phyloP scores from a whole-genome alignment of 306 rosid genomes.

The Citrullus colocynthis region DNA sequence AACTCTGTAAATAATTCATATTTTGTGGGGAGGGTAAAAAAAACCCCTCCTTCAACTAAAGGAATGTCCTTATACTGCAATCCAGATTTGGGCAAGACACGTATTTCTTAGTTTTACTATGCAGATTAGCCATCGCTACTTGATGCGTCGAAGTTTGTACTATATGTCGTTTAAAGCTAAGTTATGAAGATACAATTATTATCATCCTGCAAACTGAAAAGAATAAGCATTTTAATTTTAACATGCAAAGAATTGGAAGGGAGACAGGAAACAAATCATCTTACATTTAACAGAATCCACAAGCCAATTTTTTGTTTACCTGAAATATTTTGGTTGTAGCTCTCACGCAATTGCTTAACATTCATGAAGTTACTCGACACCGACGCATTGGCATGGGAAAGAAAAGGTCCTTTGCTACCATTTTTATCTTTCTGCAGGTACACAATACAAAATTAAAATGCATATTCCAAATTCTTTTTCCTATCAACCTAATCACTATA shows the following conservation, averaged over 20 bases:
- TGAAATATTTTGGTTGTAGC: constrained; percentile 49
- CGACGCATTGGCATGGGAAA: constrained; percentile 26
- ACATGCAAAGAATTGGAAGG: not conserved
- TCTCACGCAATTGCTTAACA: constrained; percentile 39
- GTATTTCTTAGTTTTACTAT: not conserved
- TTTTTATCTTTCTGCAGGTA: constrained; percentile 45
- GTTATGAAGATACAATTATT: not conserved
- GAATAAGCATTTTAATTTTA: not conserved
- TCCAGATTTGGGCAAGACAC: not conserved
- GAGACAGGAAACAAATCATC: not conserved
- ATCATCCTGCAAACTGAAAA: not conserved
- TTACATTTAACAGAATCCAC: not conserved
- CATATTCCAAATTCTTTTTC: not conserved
- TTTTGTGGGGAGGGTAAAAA: not conserved
- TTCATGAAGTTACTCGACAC: constrained; percentile 36
- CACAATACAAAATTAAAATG: constrained; percentile 10
- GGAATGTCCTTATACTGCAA: not conserved
- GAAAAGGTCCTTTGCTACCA: constrained; percentile 29
- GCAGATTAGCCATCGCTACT: not conserved
- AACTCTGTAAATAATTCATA: not conserved
- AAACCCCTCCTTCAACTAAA: not conserved
- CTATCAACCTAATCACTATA: constrained; percentile 3
- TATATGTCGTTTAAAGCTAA: not conserved
- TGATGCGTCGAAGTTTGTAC: not conserved
- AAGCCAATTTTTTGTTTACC: constrained; percentile 39